Evolutionary conservation across 345 rosid genomes (phyloP).

Genomic region (Salix dunnii): DNA sequence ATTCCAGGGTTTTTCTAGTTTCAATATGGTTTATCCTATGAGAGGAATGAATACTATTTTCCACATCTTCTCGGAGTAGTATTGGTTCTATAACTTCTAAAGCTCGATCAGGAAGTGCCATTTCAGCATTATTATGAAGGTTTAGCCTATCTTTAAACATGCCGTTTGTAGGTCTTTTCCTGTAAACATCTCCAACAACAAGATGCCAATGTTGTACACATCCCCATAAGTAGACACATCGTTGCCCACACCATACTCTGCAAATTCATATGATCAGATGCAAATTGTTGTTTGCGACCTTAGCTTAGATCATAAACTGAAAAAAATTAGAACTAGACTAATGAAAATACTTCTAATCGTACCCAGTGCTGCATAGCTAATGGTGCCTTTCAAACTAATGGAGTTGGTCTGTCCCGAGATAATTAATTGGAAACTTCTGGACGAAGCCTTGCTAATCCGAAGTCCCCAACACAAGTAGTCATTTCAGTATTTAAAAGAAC

Average conservation of each 20-base stretch:
- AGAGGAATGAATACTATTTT: neutral
- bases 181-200: neutral
- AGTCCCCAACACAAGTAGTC: neutral
- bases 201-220: neutral
- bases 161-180: neutral
- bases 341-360: too few relatives aligned
- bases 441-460: neutral
- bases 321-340: too few relatives aligned
- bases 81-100: conserved; percentile 1
- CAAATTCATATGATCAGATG: too few relatives aligned
- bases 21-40: neutral
- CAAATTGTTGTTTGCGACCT: too few relatives aligned
- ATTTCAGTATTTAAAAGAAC: neutral
- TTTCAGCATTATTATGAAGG: conserved; percentile 6
- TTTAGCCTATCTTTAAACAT: conserved; percentile 8
- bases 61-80: neutral
- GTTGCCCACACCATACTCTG: conserved; percentile 13
- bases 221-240: neutral
- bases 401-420: neutral
- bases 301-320: too few relatives aligned
- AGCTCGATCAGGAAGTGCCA: neutral
- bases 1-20: neutral
- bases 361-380: neutral
- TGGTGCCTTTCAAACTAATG: neutral
- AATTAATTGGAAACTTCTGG: neutral